phyloP scores from a whole-genome alignment of 768 basidiomycete species.

The Pluteus cervinus region DNA sequence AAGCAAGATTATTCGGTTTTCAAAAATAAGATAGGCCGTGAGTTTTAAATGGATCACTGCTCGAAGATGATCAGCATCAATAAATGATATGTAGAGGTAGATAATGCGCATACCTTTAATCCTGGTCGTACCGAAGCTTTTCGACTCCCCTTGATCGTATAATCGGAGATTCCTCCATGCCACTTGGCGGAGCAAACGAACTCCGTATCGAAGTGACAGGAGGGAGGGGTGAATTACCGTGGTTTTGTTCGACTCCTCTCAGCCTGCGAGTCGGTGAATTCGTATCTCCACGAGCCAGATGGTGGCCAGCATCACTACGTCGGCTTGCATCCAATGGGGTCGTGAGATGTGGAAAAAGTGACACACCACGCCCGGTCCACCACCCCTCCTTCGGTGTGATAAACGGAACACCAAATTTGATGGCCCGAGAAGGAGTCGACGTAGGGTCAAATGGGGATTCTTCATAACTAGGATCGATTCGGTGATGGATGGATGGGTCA shows the following conservation, averaged over 20 bases:
- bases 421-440: constrained; percentile 76
- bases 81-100: not conserved
- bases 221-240: no score
- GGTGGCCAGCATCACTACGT: constrained; percentile 11
- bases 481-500: constrained; percentile 32
- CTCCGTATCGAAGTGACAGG: no score
- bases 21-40: no score
- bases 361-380: constrained; percentile 36
- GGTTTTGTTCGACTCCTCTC: no score
- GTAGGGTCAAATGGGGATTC: constrained; percentile 70
- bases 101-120: not conserved
- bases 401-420: constrained; percentile 53
- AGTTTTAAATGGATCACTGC: no score
- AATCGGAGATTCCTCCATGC: constrained; percentile 29
- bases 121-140: constrained; percentile 2
- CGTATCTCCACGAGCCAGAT: no score
- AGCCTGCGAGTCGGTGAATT: no score
- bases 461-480: constrained; percentile 35
- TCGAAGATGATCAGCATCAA: no score
- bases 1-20: no score
- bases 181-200: constrained; percentile 9
- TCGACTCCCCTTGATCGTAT: constrained; percentile 18
- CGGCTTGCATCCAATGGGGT: constrained; percentile 23
- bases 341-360: constrained; percentile 30
- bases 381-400: constrained; percentile 58